Conservation (phyloP, 2,329 filamentous ascomycete species). For the Colletotrichum sp. region DNA sequence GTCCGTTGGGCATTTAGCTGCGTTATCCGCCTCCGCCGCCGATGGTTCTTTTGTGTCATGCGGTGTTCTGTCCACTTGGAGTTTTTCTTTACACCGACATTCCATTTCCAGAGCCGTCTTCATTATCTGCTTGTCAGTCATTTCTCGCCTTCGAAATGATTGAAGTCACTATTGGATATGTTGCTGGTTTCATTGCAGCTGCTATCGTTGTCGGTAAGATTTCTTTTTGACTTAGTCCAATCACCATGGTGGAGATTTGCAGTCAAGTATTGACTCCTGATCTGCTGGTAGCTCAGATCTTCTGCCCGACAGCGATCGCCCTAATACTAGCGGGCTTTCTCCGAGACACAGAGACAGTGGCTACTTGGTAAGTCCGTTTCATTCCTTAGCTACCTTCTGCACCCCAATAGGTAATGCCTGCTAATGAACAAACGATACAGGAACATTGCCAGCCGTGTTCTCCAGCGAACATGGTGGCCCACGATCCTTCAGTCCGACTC, state of each 20-base stretch:
- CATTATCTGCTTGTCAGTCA: no score
- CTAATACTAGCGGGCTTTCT: slow-evolving; percentile 40
- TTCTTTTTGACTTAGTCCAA: no score
- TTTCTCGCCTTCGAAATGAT: neutral
- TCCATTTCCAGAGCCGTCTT: no score
- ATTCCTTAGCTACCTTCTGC: neutral
- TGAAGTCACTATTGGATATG: neutral
- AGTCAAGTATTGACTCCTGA: no score
- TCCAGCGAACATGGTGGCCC: slow-evolving; percentile 48
- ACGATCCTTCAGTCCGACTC: slow-evolving; percentile 42
- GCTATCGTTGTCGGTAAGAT: neutral
- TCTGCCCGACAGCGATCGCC: slow-evolving; percentile 6
- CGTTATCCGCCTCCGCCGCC: no score
- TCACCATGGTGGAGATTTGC: no score
- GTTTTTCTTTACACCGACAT: neutral
- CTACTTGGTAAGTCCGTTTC: slow-evolving; percentile 36
- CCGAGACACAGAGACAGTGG: slow-evolving; percentile 37
- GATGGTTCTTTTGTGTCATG: neutral
- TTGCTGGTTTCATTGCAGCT: neutral
- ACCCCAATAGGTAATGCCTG: neutral
- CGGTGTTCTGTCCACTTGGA: neutral
- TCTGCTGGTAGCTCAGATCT: no score
- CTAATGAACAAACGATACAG: neutral
- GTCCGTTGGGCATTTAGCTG: neutral
- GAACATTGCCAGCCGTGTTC: slow-evolving; percentile 24